A percentile compares a stretch with the other conserved stretches of the same genome.
phyloP scores from a whole-genome alignment of 441 rosid species.

The Arabidopsis hybrid region DNA sequence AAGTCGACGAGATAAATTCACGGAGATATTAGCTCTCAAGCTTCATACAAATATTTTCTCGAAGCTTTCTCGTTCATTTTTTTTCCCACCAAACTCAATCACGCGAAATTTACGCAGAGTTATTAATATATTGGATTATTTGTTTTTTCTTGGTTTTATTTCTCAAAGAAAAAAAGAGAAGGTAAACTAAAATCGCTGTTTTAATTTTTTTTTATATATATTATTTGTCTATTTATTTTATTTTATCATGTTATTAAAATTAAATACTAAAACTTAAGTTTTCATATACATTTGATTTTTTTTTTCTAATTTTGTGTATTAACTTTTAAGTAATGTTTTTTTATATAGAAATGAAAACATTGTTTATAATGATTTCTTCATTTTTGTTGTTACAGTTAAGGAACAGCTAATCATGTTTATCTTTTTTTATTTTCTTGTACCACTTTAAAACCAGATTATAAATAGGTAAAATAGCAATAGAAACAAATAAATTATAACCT shows the following conservation, averaged over 20 bases:
- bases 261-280: background rate
- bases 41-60: conserved; percentile 2
- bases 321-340: background rate
- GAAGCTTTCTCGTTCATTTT: conserved; percentile 24
- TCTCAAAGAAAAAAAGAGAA: background rate
- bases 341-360: background rate
- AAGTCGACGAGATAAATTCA: conserved; percentile 21
- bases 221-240: background rate
- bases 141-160: background rate
- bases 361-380: background rate
- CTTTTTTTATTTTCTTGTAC: too few relatives aligned
- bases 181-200: background rate
- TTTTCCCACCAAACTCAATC: conserved; percentile 6
- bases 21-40: conserved; percentile 43
- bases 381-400: too few relatives aligned
- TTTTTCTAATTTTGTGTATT: background rate
- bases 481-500: background rate
- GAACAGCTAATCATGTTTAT: too few relatives aligned
- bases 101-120: conserved; percentile 37
- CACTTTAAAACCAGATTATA: too few relatives aligned
- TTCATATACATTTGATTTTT: too few relatives aligned
- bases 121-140: conserved; percentile 36
- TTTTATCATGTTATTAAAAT: background rate
- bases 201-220: background rate
- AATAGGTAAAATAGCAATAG: too few relatives aligned